Evolutionary conservation across 1,139 yeast genomes (phyloP).

Genomic region (Taiozyma onychis): DNA sequence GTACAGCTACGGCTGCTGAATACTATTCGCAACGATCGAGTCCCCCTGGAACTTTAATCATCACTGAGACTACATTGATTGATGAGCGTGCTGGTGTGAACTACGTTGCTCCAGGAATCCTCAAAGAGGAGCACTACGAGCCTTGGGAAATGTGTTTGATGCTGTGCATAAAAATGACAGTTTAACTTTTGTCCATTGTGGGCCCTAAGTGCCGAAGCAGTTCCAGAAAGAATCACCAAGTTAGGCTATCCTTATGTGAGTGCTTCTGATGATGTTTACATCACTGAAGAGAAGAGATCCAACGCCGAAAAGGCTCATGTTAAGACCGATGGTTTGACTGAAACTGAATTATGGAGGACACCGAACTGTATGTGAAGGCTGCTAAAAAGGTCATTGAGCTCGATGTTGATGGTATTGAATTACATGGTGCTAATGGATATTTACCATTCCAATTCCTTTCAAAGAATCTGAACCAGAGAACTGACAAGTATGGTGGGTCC

Average conservation of each 20-base stretch:
- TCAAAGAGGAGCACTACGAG: constrained; percentile 33
- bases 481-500: constrained; percentile 39
- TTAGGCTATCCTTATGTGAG: constrained; percentile 8
- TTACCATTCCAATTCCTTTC: constrained; percentile 33
- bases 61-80: constrained; percentile 38
- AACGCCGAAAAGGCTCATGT: constrained; percentile 28
- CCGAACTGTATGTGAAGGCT: constrained; percentile 21
- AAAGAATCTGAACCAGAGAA: constrained; percentile 31
- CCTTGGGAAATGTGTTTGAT: constrained; percentile 46
- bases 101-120: constrained; percentile 40
- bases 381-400: constrained; percentile 35
- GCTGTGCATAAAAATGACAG: constrained; percentile 49
- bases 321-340: constrained; percentile 30
- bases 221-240: constrained; percentile 17
- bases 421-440: constrained; percentile 33
- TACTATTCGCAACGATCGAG: constrained; percentile 49
- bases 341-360: constrained; percentile 31
- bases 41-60: constrained; percentile 42
- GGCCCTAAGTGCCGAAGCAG: constrained; percentile 19
- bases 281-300: constrained; percentile 21
- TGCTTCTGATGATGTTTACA: constrained; percentile 22
- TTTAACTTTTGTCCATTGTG: constrained; percentile 49
- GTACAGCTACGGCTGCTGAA: constrained; percentile 31
- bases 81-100: constrained; percentile 29
- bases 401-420: constrained; percentile 33